Percentiles rank a stretch among this genome's conserved stretches.
Evolutionary conservation across 768 basidiomycete genomes (phyloP).

Genomic region (Phylloporus sp.): DNA sequence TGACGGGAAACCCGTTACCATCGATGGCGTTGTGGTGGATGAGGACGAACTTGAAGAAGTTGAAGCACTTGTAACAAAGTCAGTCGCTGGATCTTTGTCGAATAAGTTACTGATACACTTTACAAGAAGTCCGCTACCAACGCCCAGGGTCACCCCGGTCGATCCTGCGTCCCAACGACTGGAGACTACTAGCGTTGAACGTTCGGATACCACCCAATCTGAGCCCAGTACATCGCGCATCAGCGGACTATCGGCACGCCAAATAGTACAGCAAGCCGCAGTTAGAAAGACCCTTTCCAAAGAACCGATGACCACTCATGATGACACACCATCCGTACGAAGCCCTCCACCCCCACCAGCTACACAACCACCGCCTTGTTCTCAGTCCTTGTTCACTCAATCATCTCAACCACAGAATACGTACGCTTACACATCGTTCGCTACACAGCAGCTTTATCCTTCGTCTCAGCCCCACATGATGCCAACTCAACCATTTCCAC

Average conservation of each 20-base stretch:
- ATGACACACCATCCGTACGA: not conserved
- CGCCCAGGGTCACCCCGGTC: constrained; percentile 55
- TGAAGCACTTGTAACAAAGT: constrained; percentile 40
- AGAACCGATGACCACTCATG: not conserved
- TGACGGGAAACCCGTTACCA: constrained; percentile 31
- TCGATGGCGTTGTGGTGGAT: constrained; percentile 32
- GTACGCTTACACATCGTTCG: constrained; percentile 9
- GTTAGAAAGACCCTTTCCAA: not conserved
- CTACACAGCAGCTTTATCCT: constrained; percentile 16
- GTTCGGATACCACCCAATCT: not conserved
- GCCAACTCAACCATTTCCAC: constrained; percentile 17
- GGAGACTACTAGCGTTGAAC: constrained; percentile 3
- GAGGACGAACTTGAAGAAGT: constrained; percentile 39
- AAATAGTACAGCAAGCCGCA: not conserved
- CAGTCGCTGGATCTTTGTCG: constrained; percentile 27
- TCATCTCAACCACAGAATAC: constrained; percentile 19
- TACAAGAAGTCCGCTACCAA: constrained; percentile 58
- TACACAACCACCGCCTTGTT: constrained; percentile 9
- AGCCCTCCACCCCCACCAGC: constrained; percentile 3
- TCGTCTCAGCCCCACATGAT: constrained; percentile 18
- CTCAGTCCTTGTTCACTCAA: constrained; percentile 12
- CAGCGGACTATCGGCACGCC: not conserved
- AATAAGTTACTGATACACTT: constrained; percentile 15
- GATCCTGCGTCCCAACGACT: constrained; percentile 22
- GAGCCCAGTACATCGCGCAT: not conserved